Percentiles rank a stretch among this genome's conserved stretches.
These are phyloP conservation scores for Zangia roseola DNA, from an alignment of 768 basidiomycete species.

Conservation along the genomic window DNA sequence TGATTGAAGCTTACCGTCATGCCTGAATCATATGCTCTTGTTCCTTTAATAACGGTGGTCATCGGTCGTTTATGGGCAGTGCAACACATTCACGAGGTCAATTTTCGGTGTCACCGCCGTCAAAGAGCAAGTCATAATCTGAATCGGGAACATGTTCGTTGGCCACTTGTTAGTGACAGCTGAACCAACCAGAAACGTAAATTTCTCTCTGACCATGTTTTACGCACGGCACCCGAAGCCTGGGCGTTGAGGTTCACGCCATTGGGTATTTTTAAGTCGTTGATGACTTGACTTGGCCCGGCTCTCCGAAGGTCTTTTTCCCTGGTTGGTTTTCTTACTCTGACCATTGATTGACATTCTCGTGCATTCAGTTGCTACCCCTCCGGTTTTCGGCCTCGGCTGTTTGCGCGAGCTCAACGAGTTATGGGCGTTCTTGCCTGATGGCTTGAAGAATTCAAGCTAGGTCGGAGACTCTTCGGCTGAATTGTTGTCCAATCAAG, in stretches of 20 bases:
- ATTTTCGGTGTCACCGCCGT: not conserved
- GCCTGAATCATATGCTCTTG: not conserved
- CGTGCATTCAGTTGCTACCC: not conserved
- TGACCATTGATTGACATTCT: too few relatives aligned
- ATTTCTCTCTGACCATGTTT: not conserved
- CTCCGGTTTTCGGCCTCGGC: not conserved
- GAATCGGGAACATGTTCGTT: not conserved
- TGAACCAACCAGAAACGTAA: not conserved
- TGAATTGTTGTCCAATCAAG: not conserved
- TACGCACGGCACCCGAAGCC: not conserved
- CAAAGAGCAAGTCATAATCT: not conserved
- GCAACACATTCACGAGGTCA: too few relatives aligned
- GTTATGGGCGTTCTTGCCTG: not conserved
- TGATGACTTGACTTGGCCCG: not conserved
- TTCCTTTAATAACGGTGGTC: too few relatives aligned
- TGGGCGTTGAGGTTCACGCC: too few relatives aligned
- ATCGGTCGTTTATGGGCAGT: too few relatives aligned
- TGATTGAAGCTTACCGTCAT: not conserved
- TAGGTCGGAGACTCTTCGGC: constrained; percentile 8
- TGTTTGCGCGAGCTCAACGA: not conserved
- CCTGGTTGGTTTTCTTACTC: not conserved
- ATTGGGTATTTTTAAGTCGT: not conserved
- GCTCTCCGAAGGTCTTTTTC: not conserved
- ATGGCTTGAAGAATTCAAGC: not conserved
- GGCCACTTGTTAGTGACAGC: not conserved